phyloP scores from a whole-genome alignment of 805 yeast genomes.

The Peterozyma toletana region DNA sequence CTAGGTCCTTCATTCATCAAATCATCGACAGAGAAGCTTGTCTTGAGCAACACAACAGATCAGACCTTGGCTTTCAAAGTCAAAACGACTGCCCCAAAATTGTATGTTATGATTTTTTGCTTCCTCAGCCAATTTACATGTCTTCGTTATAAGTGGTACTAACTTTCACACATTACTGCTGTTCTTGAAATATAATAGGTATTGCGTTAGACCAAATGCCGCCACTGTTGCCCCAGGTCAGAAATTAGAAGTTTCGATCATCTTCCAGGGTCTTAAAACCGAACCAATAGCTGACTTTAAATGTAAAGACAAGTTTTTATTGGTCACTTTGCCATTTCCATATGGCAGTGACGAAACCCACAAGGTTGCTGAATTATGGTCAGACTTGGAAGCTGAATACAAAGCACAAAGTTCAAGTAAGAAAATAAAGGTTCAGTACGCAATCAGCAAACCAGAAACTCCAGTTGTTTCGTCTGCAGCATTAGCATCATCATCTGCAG shows the following conservation, averaged over 20 bases:
- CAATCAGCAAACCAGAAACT: conserved; percentile 1
- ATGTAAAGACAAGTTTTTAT: conserved; percentile 88
- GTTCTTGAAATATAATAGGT: conserved; percentile 12
- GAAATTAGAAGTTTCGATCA: conserved; percentile 66
- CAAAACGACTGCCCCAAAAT: conserved; percentile 95
- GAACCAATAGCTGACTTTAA: conserved; percentile 69
- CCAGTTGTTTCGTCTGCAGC: neutral
- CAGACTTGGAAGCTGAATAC: conserved; percentile 48
- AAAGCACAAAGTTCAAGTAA: conserved; percentile 6
- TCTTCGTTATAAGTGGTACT: neutral
- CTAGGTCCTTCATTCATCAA: conserved; percentile 64
- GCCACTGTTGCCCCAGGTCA: conserved; percentile 72
- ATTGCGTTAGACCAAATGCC: conserved; percentile 96
- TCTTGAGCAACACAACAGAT: conserved; percentile 51
- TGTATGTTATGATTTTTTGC: conserved; percentile 26
- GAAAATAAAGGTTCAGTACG: conserved; percentile 11
- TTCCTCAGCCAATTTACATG: neutral
- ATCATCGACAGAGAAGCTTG: conserved; percentile 58
- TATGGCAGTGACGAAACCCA: conserved; percentile 41
- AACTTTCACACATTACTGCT: neutral
- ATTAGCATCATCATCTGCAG: neutral
- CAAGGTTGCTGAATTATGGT: conserved; percentile 64
- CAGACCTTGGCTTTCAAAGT: conserved; percentile 81
- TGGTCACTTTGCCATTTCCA: conserved; percentile 78
- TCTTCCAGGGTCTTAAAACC: conserved; percentile 74